A percentile compares a stretch with the other conserved stretches of the same genome.
Evolutionary conservation across 352 stramenopile genomes (phyloP).

Genomic region (Phytopythium delawarense): DNA sequence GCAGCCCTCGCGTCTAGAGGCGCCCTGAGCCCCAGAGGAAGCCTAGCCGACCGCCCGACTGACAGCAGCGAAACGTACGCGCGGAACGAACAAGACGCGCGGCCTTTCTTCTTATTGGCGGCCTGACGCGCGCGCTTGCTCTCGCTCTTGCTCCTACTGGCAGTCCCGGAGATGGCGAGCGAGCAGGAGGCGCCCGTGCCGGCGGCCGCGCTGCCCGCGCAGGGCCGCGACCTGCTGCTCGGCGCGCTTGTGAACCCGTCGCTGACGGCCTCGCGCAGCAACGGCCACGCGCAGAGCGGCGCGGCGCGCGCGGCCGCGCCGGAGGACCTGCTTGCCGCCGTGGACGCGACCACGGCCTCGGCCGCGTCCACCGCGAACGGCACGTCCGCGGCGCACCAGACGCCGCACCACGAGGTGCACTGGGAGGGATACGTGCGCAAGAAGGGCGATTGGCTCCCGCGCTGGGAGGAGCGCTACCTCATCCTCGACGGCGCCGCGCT

Average conservation of each 20-base stretch:
- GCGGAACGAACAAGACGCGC: too few species aligned
- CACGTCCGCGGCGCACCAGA: slow-evolving; percentile 28
- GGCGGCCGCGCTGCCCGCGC: slow-evolving; percentile 23
- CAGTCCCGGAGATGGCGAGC: slow-evolving; percentile 8
- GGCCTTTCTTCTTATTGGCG: too few species aligned
- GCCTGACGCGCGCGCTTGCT: too few species aligned
- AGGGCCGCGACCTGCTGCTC: slow-evolving; percentile 43
- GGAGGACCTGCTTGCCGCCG: slow-evolving; percentile 6
- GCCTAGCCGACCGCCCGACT: too few species aligned
- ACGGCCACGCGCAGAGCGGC: slow-evolving; percentile 16
- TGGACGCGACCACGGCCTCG: slow-evolving; percentile 8
- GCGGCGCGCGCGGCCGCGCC: background rate
- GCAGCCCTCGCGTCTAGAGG: too few species aligned
- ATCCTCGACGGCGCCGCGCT: slow-evolving; percentile 78
- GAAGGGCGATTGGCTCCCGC: slow-evolving; percentile 88
- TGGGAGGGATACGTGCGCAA: slow-evolving; percentile 89
- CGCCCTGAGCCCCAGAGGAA: too few species aligned
- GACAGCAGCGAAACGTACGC: too few species aligned
- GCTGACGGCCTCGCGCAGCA: slow-evolving; percentile 3
- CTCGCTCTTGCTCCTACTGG: too few species aligned
- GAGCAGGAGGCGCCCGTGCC: slow-evolving; percentile 10
- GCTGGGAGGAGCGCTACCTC: slow-evolving; percentile 88
- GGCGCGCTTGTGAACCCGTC: slow-evolving; percentile 23
- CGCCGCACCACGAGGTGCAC: slow-evolving; percentile 67
- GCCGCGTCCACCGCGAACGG: slow-evolving; percentile 24